These are phyloP conservation scores for Chytridium lagenaria DNA, from an alignment of 371 early-diverging fungal genomes.

Conservation along the genomic window DNA sequence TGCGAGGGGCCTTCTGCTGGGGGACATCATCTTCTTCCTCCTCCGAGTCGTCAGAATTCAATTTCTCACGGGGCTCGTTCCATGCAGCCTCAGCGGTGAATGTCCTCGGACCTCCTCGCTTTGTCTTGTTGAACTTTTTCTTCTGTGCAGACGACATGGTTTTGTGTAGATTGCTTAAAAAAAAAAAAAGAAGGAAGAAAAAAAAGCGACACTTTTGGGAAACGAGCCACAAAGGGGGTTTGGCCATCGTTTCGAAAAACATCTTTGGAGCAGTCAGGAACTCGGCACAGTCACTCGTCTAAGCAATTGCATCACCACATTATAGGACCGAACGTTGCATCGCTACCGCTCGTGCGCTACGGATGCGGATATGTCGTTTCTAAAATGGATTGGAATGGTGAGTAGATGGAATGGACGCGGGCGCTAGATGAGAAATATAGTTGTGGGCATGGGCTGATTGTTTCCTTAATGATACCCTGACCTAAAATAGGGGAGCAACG, in stretches of 20 bases:
- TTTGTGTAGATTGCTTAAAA: background rate
- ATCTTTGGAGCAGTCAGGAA: no score
- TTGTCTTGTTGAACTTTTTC: conserved; percentile 22
- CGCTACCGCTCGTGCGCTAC: no score
- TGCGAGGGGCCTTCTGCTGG: background rate
- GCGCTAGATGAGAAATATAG: no score
- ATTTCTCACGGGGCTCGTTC: background rate
- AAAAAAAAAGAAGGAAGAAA: background rate
- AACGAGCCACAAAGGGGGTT: background rate
- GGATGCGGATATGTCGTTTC: conserved; percentile 65
- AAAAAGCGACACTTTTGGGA: background rate
- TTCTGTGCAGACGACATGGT: background rate
- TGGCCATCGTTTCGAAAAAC: background rate
- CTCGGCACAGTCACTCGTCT: no score
- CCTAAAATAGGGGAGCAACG: conserved; percentile 15
- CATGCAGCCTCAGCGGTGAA: conserved; percentile 16
- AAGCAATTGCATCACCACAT: no score
- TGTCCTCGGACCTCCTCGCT: conserved; percentile 24
- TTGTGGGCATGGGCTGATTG: no score
- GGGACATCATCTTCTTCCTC: background rate
- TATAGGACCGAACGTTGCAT: no score
- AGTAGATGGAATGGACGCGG: conserved; percentile 1
- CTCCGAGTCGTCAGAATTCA: background rate
- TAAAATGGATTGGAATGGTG: conserved; percentile 85
- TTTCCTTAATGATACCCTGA: no score